phyloP scores from a whole-genome alignment of 495 filamentous ascomycete genomes.

The Penicillium goetzii region DNA sequence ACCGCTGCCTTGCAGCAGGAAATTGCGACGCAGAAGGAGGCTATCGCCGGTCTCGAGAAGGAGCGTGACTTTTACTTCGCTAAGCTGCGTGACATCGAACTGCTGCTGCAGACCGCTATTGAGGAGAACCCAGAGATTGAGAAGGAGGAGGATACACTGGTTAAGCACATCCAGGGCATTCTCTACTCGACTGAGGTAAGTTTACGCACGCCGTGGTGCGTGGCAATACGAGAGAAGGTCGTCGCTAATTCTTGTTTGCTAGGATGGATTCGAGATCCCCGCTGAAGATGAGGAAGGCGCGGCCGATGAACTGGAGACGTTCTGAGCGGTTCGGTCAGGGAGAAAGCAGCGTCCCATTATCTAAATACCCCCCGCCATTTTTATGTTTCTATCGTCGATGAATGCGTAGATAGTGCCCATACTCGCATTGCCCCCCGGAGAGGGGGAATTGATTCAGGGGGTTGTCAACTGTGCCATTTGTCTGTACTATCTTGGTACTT shows the following conservation, averaged over 20 bases:
- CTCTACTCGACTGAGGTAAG: slow-evolving; percentile 92
- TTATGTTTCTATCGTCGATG: slow-evolving; percentile 20
- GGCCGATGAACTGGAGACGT: slow-evolving; percentile 55
- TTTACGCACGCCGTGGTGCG: not conserved
- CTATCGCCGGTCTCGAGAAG: slow-evolving; percentile 81
- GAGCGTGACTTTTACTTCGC: slow-evolving; percentile 99
- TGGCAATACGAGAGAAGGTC: not conserved
- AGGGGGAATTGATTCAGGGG: slow-evolving; percentile 8
- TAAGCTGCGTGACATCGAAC: slow-evolving; percentile 95
- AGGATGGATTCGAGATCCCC: slow-evolving; percentile 61
- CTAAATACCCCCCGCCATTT: slow-evolving; percentile 30
- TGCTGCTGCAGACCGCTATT: slow-evolving; percentile 87
- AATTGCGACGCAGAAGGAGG: slow-evolving; percentile 82
- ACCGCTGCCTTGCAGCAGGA: slow-evolving; percentile 75
- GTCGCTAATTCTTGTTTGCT: slow-evolving; percentile 1
- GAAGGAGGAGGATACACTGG: slow-evolving; percentile 85
- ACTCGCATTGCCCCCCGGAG: slow-evolving; percentile 14
- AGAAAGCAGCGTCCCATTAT: slow-evolving; percentile 23
- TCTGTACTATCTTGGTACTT: not conserved
- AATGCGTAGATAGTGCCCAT: slow-evolving; percentile 30
- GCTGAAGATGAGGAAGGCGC: slow-evolving; percentile 41
- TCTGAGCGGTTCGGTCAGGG: slow-evolving; percentile 35
- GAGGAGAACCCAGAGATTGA: slow-evolving; percentile 89
- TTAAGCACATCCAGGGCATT: slow-evolving; percentile 94
- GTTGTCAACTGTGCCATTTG: slow-evolving; percentile 6